Base-by-base conservation (phyloP, 306 rosid species). In the Fragaria iinumae region DNA sequence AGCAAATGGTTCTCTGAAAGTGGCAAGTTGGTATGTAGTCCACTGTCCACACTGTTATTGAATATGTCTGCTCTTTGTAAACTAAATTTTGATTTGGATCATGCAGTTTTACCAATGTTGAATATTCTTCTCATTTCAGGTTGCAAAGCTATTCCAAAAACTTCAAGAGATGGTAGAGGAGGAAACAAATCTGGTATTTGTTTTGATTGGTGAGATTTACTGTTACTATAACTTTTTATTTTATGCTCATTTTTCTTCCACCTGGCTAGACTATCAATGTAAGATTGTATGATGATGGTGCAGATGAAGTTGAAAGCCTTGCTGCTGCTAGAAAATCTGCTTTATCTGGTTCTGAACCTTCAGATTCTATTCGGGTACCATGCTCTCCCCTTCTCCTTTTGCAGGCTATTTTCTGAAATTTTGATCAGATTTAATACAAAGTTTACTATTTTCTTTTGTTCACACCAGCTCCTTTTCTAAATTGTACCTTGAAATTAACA, bases 1-100 rank as follows among this genome's bases (percentile, higher is more conserved):
- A 92, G 97, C 78, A 95, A 95, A 95, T 95, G 99, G 99, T 95
- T 95, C 88, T 95, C 99, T 0, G 99, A 90, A 89, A 95, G 99
- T 59, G 99, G 99, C 80, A 95, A 95, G 91, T 87, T 95, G 97
- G 99, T 95, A 92, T 68, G 88, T 80, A 23, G 57, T 53, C 34
- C 44, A 39, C 44, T 39, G 8, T 39, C 47, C 69, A 76, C 78
- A 23, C 71, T 64, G 27, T 53, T 66, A 65, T 34, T 74, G 36
- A 47, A 72, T 18, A 38, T n/a, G 71, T 84, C 59, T 25, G 74
- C 80, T 55, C 70, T 80, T 44, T 27, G 32, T 45, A 44, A 18
- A 74, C 21, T 23, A 20, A 57, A 43, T 38, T 69, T 69, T 21
- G 36, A 43, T 74, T 44, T 53, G 4, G 53, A 39, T 38, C 23